Evolutionary conservation across 2,329 filamentous ascomycete genomes (phyloP), one percentile per base, ranked within the genome.

Genomic region (Phyllosticta citribraziliensis): DNA sequence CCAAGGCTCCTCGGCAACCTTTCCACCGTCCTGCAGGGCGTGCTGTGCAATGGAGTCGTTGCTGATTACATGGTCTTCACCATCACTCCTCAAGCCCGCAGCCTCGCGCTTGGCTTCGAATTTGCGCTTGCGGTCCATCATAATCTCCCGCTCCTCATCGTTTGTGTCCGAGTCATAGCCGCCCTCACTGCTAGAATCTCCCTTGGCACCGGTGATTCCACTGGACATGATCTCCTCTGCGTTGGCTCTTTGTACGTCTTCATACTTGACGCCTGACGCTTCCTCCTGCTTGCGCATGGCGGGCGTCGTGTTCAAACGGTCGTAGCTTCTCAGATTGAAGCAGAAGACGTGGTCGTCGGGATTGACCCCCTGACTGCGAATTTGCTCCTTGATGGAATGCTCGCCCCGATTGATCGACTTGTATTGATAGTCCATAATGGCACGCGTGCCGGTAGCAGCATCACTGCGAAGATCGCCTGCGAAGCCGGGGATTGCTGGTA

Each of bases 371-470:
- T 88, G 80, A 6, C 83, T 84, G 62, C 80, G 79, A 62, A 97
- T 85, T 70, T 88, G 87, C 50, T 84, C 91, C 67, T 88, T 94
- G 58, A 99, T 97, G 4, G 91, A 96, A 70, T 97, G 81, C 65
- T 95, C 88, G 5, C 94, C 94, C 53, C 94, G 87, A 69, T 88
- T 90, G 66, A 99, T 96, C 0, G 91, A 96, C 75, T 95, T 96
- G 80, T 94, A 99, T 72, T 97, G 94, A 70, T 96, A 97, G 72
- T 97, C 92, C 91, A 99, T 97, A 69, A 97, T 99, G 11, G 92
- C 93, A 56, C 75, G 67, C 0, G 93, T 97, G 10, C 93, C 93
- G 1, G 84, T 84, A 0, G 93, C 93, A 20, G 88, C 91, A 67
- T 89, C 86, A 12, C 91, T 85, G 61, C 92, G 81, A 30, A 99